These are phyloP conservation scores for Ceratocystis ficicola DNA, from an alignment of 2,329 filamentous ascomycete species.

Conservation along the genomic window DNA sequence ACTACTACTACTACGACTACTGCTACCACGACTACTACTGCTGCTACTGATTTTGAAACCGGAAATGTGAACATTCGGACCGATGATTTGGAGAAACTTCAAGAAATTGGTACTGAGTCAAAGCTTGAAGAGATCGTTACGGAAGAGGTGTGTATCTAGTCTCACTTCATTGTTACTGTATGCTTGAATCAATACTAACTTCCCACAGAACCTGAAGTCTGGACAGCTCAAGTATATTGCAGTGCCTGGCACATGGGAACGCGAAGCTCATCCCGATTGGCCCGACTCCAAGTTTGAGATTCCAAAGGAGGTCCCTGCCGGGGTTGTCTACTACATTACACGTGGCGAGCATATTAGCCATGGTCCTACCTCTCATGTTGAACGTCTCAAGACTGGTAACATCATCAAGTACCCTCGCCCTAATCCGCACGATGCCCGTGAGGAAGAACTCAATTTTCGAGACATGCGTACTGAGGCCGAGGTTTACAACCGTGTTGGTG, in stretches of 20 bases:
- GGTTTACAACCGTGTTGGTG: slow-evolving; percentile 25
- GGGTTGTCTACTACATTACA: slow-evolving; percentile 25
- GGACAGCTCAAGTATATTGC: slow-evolving; percentile 23
- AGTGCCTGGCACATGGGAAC: slow-evolving; percentile 24
- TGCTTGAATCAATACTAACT: background rate
- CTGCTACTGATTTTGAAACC: slow-evolving; percentile 5
- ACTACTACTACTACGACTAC: slow-evolving; percentile 14
- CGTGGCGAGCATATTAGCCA: slow-evolving; percentile 23
- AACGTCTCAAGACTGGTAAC: slow-evolving; percentile 25
- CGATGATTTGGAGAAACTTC: slow-evolving; percentile 8
- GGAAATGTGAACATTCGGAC: slow-evolving; percentile 20
- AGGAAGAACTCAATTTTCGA: slow-evolving; percentile 23
- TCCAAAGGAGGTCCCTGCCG: slow-evolving; percentile 22
- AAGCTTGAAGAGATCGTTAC: slow-evolving; percentile 5
- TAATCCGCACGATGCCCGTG: slow-evolving; percentile 24
- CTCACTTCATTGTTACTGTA: background rate
- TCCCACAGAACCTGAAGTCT: slow-evolving; percentile 17
- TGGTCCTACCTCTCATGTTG: slow-evolving; percentile 24
- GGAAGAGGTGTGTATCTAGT: slow-evolving; percentile 18
- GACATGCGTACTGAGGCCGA: slow-evolving; percentile 25
- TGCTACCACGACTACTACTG: slow-evolving; percentile 16
- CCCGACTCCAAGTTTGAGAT: slow-evolving; percentile 25
- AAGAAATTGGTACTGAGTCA: slow-evolving; percentile 14
- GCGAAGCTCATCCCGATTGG: slow-evolving; percentile 24
- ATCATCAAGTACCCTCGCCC: slow-evolving; percentile 25